These are phyloP conservation scores for Hirschfeldia incana DNA, from an alignment of 345 rosid genomes.

Conservation along the genomic window DNA sequence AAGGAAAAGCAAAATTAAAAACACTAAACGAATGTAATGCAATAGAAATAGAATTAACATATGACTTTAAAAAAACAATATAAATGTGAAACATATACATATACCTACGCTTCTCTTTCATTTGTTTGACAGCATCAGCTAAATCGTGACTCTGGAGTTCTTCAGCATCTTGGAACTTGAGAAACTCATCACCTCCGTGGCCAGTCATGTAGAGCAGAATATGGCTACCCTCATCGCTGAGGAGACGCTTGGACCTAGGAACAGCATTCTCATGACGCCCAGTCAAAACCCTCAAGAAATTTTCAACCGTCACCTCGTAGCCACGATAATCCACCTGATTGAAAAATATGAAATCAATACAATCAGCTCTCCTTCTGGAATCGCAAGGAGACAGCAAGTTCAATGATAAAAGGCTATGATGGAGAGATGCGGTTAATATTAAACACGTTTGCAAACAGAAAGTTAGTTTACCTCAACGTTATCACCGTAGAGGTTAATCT, in stretches of 20 bases:
- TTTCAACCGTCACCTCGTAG: constrained; percentile 94
- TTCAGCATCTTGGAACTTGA: constrained; percentile 95
- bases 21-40: not conserved
- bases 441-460: too few relatives aligned
- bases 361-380: not conserved
- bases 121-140: constrained; percentile 99
- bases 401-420: too few relatives aligned
- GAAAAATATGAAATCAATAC: constrained; percentile 29
- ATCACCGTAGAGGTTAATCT: constrained; percentile 92
- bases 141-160: constrained; percentile 99
- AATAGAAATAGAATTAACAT: too few relatives aligned
- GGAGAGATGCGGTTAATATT: too few relatives aligned
- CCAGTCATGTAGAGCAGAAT: constrained; percentile 98
- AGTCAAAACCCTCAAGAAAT: constrained; percentile 85
- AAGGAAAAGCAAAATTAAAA: not conserved
- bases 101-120: constrained; percentile 91
- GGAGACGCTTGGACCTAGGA: constrained; percentile 97
- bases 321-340: constrained; percentile 97
- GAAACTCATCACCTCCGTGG: constrained; percentile 97
- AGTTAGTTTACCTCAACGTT: constrained; percentile 74
- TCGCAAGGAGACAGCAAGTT: too few relatives aligned
- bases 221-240: constrained; percentile 99
- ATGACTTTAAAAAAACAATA: constrained; percentile 2
- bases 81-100: constrained; percentile 21
- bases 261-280: constrained; percentile 91